phyloP scores from a whole-genome alignment of 805 yeast species.

The Pichia pseudocactophila region DNA sequence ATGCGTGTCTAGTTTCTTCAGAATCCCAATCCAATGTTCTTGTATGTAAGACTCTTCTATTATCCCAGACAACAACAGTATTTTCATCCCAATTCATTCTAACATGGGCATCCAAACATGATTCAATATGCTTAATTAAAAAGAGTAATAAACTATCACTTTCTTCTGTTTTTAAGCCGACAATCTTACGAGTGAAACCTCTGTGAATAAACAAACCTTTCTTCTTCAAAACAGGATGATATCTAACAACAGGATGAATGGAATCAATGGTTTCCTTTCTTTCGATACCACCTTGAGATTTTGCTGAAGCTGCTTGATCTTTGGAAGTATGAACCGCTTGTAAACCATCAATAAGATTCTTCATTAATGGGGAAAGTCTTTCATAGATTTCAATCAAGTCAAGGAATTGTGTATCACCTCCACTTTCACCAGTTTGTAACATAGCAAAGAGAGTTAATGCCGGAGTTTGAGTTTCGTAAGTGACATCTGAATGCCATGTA shows the following conservation, averaged over 20 bases:
- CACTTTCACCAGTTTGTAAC: slow-evolving; percentile 48
- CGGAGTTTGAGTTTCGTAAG: slow-evolving; percentile 68
- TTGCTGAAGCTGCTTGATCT: slow-evolving; percentile 58
- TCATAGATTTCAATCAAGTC: slow-evolving; percentile 64
- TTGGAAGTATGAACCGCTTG: slow-evolving; percentile 62
- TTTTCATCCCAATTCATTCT: slow-evolving; percentile 65
- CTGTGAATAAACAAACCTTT: slow-evolving; percentile 50
- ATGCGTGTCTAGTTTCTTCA: slow-evolving; percentile 59
- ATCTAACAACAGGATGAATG: slow-evolving; percentile 61
- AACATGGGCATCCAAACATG: slow-evolving; percentile 51
- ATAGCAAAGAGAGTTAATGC: slow-evolving; percentile 60
- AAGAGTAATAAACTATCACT: slow-evolving; percentile 51
- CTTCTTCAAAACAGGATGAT: slow-evolving; percentile 62
- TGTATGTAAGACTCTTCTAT: slow-evolving; percentile 59
- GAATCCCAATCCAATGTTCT: slow-evolving; percentile 68
- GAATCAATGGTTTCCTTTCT: slow-evolving; percentile 56
- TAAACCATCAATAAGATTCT: slow-evolving; percentile 48
- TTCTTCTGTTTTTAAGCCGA: slow-evolving; percentile 67
- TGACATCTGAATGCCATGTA: slow-evolving; percentile 66
- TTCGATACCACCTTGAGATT: slow-evolving; percentile 48
- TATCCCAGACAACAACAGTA: slow-evolving; percentile 72
- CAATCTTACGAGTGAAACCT: slow-evolving; percentile 55
- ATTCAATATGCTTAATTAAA: slow-evolving; percentile 42
- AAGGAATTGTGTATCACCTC: slow-evolving; percentile 79
- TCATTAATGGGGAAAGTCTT: slow-evolving; percentile 58